Base-by-base conservation (phyloP, 139 green algal genomes). In the Gonium pectorale region DNA sequence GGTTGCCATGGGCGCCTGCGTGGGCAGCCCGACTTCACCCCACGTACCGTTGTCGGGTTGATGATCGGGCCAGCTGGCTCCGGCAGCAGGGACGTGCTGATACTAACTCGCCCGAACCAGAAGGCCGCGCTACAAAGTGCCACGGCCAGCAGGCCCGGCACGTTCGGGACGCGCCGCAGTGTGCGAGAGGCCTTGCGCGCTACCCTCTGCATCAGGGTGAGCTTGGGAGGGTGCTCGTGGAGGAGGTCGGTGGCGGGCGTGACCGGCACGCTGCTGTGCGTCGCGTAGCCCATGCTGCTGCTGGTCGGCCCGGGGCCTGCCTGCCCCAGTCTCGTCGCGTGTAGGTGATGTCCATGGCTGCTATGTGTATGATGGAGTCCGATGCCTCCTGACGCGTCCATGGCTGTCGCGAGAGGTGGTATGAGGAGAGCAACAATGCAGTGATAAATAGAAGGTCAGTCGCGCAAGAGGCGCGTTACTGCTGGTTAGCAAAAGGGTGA, bases 61-160 rank as follows among this genome's bases (percentile, higher is more conserved):
- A 52, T 7, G 9, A 52, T 35, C 22, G 59, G 41, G 5, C 59
- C 75, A 11, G 75, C 44, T 27, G 75, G 59, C 62, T 83, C 77
- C 2, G 77, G 77, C 0, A 83, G 77, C 22, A 83, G 22, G 2
- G 43, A 49, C 0, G n/a, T 49, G 21, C 43, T 74, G 19, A 83
- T 22, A 31, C 43, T 66, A 43, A 83, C 35, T 22, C 77, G 77
- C 24, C 77, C 77, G 5, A 64, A 63, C 77, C 60, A 73, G 62
- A 83, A 83, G 31, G 77, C 77, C 2, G 64, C n/a, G 15, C 38
- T 63, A 31, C 77, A 83, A 24, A 83, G 62, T 1, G 62, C 77
- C 19, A 83, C 43, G 6, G 43, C 77, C 6, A 83, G 21, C 21
- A 83, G 44, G 62, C 77, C 77, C 0, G 77, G 77, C 0, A 83